phyloP scores from a whole-genome alignment of 2,329 filamentous ascomycete genomes.

The Aspergillus aculeatinus region DNA sequence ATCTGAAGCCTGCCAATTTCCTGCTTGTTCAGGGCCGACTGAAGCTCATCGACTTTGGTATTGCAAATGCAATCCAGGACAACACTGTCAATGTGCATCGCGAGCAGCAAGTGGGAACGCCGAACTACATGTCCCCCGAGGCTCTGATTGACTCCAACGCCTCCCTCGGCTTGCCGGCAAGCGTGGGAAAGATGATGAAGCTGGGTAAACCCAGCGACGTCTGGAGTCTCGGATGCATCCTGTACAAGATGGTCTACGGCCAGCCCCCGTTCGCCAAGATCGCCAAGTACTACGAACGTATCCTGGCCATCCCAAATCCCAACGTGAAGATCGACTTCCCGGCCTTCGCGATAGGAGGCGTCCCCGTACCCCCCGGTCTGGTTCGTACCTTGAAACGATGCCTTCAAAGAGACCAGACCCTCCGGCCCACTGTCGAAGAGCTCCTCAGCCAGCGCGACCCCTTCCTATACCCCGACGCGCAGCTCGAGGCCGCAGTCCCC shows the following conservation, averaged over 20 bases:
- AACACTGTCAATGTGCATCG: slow-evolving; percentile 97
- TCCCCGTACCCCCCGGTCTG: slow-evolving; percentile 55
- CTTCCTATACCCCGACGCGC: slow-evolving; percentile 58
- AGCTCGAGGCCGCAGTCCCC: slow-evolving; percentile 46
- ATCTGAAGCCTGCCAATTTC: slow-evolving; percentile 96
- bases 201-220: slow-evolving; percentile 94
- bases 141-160: slow-evolving; percentile 85
- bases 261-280: slow-evolving; percentile 93
- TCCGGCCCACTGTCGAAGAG: slow-evolving; percentile 57
- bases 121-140: slow-evolving; percentile 98
- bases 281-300: slow-evolving; percentile 77
- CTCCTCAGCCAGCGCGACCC: slow-evolving; percentile 56
- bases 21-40: slow-evolving; percentile 84
- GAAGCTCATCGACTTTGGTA: slow-evolving; percentile 98
- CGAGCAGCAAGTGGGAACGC: slow-evolving; percentile 90
- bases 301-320: slow-evolving; percentile 56
- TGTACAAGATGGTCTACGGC: slow-evolving; percentile 99
- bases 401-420: slow-evolving; percentile 57
- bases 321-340: slow-evolving; percentile 51
- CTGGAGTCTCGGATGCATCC: slow-evolving; percentile 92
- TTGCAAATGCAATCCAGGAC: slow-evolving; percentile 95
- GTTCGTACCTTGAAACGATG: slow-evolving; percentile 58
- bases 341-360: slow-evolving; percentile 46
- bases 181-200: slow-evolving; percentile 76
- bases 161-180: slow-evolving; percentile 49